Percentiles rank a stretch among this genome's conserved stretches.
Evolutionary conservation across 176 grass and related monocot genomes (phyloP).

Genomic region (Juncus inflexus): DNA sequence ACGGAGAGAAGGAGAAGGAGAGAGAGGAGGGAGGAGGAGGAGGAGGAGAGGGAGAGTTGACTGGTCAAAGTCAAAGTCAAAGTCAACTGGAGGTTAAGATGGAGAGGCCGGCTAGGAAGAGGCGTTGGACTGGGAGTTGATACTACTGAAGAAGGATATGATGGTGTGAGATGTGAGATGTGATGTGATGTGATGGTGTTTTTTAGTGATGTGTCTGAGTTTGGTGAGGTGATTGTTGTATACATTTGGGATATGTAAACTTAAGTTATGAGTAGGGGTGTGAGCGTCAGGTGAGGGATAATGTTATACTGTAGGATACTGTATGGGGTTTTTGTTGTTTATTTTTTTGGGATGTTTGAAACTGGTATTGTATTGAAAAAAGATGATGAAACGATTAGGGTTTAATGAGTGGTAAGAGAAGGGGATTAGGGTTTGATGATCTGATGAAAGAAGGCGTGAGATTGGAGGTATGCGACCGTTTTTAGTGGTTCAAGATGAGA

Average conservation of each 20-base stretch:
- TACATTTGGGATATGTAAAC: constrained; percentile 43
- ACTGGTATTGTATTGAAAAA: no score
- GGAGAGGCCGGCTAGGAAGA: constrained; percentile 90
- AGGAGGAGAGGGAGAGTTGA: constrained; percentile 53
- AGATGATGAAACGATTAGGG: no score
- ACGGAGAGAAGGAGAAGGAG: constrained; percentile 61
- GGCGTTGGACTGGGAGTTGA: constrained; percentile 93
- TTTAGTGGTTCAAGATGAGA: no score
- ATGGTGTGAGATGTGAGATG: constrained; percentile 16
- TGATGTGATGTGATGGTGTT: no score
- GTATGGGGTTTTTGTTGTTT: no score
- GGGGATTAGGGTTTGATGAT: no score
- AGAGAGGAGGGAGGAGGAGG: constrained; percentile 30
- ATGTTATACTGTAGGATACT: no score
- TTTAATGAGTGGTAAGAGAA: no score
- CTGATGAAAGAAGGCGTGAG: no score
- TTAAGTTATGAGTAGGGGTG: constrained; percentile 26
- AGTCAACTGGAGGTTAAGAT: constrained; percentile 68
- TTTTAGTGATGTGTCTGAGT: constrained; percentile 26
- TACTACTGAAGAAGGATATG: constrained; percentile 2
- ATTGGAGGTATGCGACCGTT: no score
- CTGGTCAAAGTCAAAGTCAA: background rate
- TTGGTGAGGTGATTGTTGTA: constrained; percentile 44
- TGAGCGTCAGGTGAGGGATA: constrained; percentile 18
- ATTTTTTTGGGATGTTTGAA: no score